Conservation (phyloP, 169 alveolate species). For the Ichthyophthirius multifiliis region DNA sequence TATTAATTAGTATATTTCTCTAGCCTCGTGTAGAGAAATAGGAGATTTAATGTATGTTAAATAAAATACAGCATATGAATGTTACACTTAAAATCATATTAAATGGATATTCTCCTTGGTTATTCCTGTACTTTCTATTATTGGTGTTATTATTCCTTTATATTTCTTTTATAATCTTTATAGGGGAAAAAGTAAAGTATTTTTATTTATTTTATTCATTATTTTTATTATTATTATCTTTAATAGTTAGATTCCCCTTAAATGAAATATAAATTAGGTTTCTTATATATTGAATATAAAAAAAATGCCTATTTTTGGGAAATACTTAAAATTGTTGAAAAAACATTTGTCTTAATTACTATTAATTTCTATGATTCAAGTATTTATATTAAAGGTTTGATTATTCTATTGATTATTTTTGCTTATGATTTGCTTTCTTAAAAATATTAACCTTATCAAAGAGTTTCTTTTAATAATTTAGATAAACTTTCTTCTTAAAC, state of each 20-base stretch:
- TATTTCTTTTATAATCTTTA: neutral
- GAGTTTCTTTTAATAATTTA: slow-evolving; percentile 4
- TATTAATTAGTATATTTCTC: neutral
- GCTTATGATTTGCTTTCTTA: neutral
- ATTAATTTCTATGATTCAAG: slow-evolving; percentile 18
- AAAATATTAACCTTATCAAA: slow-evolving; percentile 10
- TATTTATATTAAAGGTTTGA: slow-evolving; percentile 7
- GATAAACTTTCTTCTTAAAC: neutral
- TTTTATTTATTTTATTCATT: neutral
- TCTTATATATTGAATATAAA: slow-evolving; percentile 21
- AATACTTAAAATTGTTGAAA: slow-evolving; percentile 18
- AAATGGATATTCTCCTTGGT: neutral
- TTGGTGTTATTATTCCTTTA: slow-evolving; percentile 6
- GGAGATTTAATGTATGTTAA: neutral
- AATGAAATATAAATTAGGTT: slow-evolving; percentile 18
- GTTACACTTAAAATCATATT: neutral
- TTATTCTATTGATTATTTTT: slow-evolving; percentile 5
- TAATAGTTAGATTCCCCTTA: neutral
- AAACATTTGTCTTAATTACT: slow-evolving; percentile 9
- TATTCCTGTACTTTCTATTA: neutral
- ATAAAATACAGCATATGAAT: neutral
- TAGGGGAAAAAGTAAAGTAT: neutral
- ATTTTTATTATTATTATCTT: neutral
- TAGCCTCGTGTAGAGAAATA: slow-evolving; percentile 14
- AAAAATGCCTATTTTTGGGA: slow-evolving; percentile 29